Evolutionary conservation across 805 yeast genomes (phyloP).

Genomic region (Lipomyces mesembrius): DNA sequence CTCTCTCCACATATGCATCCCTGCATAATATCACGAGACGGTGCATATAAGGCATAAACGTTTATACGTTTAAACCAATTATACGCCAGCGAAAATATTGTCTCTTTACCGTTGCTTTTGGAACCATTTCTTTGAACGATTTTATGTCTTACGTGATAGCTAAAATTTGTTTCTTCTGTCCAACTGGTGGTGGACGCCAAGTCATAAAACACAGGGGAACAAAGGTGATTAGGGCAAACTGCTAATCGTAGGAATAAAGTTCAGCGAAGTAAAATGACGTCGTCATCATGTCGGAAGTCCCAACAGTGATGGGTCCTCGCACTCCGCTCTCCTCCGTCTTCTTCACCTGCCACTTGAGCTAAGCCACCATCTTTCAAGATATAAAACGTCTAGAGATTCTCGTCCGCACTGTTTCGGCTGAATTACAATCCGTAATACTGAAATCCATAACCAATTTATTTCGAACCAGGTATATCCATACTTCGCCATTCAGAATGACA

Average conservation of each 20-base stretch:
- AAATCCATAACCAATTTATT: neutral
- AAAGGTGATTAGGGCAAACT: no score
- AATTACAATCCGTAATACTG: neutral
- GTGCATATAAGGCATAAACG: neutral
- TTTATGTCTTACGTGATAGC: no score
- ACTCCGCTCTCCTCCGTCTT: no score
- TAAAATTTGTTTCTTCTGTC: no score
- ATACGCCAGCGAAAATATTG: no score
- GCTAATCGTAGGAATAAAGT: neutral
- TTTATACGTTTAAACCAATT: no score
- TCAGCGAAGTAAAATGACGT: neutral
- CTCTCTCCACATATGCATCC: neutral
- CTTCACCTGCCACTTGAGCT: no score
- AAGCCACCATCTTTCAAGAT: neutral
- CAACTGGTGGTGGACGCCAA: no score
- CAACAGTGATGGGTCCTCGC: conserved; percentile 5
- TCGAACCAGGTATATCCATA: neutral
- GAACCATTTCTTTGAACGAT: no score
- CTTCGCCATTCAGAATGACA: conserved; percentile 9
- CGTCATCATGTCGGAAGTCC: conserved; percentile 17
- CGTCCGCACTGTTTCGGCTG: neutral
- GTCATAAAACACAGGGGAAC: no score
- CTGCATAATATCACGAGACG: conserved; percentile 6
- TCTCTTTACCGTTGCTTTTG: no score
- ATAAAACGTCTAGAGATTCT: neutral